Evolutionary conservation across 352 stramenopile genomes (phyloP), one percentile per base, ranked within the genome.

Genomic region (Phytophthora pluvialis): DNA sequence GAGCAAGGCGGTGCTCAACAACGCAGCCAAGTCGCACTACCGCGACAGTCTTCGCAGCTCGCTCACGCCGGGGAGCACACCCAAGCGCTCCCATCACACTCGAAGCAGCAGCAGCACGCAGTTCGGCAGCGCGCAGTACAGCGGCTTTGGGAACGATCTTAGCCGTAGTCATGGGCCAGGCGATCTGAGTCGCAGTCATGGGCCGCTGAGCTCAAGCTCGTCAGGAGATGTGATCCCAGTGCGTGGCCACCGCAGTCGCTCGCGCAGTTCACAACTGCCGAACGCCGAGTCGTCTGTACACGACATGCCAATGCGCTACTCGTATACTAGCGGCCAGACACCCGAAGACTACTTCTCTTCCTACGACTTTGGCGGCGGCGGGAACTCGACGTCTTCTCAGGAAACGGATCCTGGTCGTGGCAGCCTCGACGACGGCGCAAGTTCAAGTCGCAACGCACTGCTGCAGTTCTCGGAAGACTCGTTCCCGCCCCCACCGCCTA

Each of bases 21-120:
- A 90, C 54, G 84, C 80, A 25, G 82, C 82, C 66, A 93, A 93
- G 59, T 90, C 80, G 21, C 82, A 91, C 72, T 93, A 91, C 55
- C 77, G 81, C n/a, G 81, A 93, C 52, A 87, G 58, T 60, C 59
- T 89, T 44, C 77, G 82, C 39, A 72, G 64, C 45, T 86, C 81
- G 5, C 69, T 89, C 13, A 90, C 81, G 12, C 78, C 81, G 0
- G 83, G 67, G 7, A 77, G 61, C 31, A 83, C 78, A 21, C 79
- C 81, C 0, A 88, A 86, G 57, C 78, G 79, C 21, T 64, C 69
- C 9, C 51, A 76, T 50, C 67, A 75, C 48, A 67, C 59, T 13
- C 54, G 63, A 60, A 74, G 62, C 52, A 76, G 25, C 48, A 79
- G 63, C 50, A 74, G 63, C 33, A 74, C 63, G 6, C 71, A 78